A percentile compares a stretch with the other conserved stretches of the same genome.
These are phyloP conservation scores for Neoarthrinium moseri DNA, from an alignment of 2,329 filamentous ascomycete species.

Conservation along the genomic window DNA sequence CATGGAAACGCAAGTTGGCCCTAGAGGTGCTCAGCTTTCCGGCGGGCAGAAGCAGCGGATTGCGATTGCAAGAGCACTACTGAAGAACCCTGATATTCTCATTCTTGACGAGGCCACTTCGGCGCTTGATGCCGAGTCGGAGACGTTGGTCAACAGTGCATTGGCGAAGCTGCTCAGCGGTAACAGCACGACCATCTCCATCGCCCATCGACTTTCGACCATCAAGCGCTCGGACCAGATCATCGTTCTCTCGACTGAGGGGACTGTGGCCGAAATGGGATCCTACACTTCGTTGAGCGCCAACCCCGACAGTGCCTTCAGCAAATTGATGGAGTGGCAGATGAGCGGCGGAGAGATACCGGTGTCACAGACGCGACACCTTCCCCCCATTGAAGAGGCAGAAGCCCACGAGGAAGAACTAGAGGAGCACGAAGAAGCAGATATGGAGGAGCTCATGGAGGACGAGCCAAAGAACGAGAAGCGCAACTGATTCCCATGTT, in stretches of 20 bases:
- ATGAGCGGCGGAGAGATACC: conserved; percentile 77
- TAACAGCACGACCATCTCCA: conserved; percentile 94
- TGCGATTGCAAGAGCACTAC: conserved; percentile 88
- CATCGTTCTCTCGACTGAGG: conserved; percentile 84
- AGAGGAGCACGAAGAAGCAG: conserved; percentile 33
- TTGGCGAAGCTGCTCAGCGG: conserved; percentile 77
- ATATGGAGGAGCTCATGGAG: conserved; percentile 21
- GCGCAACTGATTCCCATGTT: conserved; percentile 11
- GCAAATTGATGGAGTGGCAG: conserved; percentile 98
- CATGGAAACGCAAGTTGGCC: conserved; percentile 89
- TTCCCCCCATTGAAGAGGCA: conserved; percentile 45
- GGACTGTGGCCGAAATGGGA: conserved; percentile 87
- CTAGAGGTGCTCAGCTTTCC: conserved; percentile 87
- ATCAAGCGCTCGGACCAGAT: conserved; percentile 96
- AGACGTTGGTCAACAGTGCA: conserved; percentile 93
- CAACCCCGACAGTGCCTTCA: conserved; percentile 79
- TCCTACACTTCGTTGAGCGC: conserved; percentile 75
- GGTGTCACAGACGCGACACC: conserved; percentile 32
- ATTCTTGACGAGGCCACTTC: conserved; percentile 97
- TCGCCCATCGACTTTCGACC: conserved; percentile 91
- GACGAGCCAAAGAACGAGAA: conserved; percentile 16
- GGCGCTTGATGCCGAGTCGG: conserved; percentile 92
- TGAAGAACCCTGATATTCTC: conserved; percentile 95
- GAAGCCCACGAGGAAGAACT: conserved; percentile 53
- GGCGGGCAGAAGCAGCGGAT: conserved; percentile 98